Conservation (phyloP, 345 rosid genomes). For the Sisymbrium altissimum region DNA sequence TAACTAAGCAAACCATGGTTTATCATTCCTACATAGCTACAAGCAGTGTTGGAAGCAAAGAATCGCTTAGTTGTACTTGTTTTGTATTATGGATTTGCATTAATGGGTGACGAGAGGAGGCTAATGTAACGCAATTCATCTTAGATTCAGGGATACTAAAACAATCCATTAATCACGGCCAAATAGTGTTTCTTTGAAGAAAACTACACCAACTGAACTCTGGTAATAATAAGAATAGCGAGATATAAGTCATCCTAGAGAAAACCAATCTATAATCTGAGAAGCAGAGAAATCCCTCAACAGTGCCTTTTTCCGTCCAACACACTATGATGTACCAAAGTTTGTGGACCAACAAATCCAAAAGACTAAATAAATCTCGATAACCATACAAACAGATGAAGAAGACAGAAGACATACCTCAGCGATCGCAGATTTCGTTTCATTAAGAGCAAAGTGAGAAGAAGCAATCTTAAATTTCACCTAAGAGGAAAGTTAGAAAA, state of each 20-base stretch:
- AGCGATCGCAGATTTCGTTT: conserved; percentile 69
- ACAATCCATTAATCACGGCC: not conserved
- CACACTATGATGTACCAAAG: not conserved
- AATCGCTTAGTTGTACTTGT: not conserved
- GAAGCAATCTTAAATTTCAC: conserved; percentile 95
- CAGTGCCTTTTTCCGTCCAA: not conserved
- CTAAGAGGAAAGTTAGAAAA: conserved; percentile 33
- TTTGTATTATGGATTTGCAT: not conserved
- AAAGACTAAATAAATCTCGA: not conserved
- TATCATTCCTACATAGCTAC: conserved; percentile 4
- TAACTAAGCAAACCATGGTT: not conserved
- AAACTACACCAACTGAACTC: not conserved
- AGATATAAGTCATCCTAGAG: not conserved
- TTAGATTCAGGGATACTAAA: not conserved
- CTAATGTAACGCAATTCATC: not conserved
- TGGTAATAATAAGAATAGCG: not conserved
- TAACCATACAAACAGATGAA: conserved; percentile 11
- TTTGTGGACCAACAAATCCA: not conserved
- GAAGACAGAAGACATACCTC: conserved; percentile 53
- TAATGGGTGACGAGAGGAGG: not conserved
- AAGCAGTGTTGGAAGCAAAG: not conserved
- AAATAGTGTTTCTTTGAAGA: not conserved
- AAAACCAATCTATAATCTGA: not conserved
- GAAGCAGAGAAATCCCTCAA: not conserved
- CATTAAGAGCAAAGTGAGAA: conserved; percentile 70